Conservation (phyloP, 441 rosid species). For the Hura crepitans region DNA sequence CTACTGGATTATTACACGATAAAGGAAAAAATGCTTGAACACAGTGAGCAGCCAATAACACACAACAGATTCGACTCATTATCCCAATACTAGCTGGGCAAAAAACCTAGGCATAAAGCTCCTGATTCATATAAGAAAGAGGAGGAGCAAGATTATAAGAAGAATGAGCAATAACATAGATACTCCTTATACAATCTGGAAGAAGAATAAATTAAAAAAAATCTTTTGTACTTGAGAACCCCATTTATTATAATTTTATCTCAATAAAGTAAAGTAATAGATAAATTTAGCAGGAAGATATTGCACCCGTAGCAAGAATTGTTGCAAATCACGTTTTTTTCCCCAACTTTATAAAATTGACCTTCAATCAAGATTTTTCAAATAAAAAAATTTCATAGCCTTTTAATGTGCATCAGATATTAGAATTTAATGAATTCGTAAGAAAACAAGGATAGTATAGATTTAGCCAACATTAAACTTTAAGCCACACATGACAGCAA, state of each 20-base stretch:
- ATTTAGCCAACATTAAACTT: background rate
- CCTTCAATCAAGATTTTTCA: background rate
- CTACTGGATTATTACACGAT: too few species aligned
- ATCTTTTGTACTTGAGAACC: background rate
- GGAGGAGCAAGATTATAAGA: background rate
- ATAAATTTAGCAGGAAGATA: background rate
- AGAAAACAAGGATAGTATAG: background rate
- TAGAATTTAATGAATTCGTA: background rate
- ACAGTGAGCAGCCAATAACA: background rate
- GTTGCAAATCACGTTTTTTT: background rate
- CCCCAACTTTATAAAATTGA: background rate
- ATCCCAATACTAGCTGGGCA: background rate
- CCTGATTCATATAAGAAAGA: background rate
- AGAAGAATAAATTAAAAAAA: background rate
- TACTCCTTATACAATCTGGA: background rate
- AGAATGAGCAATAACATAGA: background rate
- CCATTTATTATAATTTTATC: background rate
- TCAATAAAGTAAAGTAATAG: background rate
- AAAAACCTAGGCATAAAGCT: background rate
- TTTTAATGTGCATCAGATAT: background rate
- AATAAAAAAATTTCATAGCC: background rate
- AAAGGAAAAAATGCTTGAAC: background rate
- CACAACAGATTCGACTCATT: background rate
- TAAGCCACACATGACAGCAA: background rate
- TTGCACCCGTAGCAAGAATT: background rate